phyloP scores from a whole-genome alignment of 2,329 filamentous ascomycete species.

The Penicillium sp. region DNA sequence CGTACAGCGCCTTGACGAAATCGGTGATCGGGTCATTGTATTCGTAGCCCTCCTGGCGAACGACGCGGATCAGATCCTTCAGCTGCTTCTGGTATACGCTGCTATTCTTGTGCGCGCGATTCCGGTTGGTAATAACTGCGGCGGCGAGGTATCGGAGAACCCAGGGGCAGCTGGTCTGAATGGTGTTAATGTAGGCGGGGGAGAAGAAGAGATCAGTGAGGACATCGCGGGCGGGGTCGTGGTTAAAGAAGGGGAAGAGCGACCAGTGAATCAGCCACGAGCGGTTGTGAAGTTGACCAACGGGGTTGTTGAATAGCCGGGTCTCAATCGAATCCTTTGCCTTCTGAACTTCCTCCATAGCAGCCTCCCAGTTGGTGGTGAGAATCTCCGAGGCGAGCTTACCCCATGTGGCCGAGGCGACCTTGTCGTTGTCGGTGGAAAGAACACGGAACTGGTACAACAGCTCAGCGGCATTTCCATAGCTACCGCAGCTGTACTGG shows the following conservation, averaged over 20 bases:
- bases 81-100: slow-evolving; percentile 95
- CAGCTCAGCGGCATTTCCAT: slow-evolving; percentile 84
- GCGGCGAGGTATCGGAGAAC: slow-evolving; percentile 91
- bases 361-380: slow-evolving; percentile 91
- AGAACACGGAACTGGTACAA: slow-evolving; percentile 98
- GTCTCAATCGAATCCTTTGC: slow-evolving; percentile 92
- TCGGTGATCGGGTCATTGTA: slow-evolving; percentile 95
- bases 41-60: slow-evolving; percentile 97
- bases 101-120: slow-evolving; percentile 75
- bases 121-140: slow-evolving; percentile 91
- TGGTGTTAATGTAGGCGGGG: slow-evolving; percentile 97
- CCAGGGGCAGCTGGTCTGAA: slow-evolving; percentile 98
- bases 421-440: slow-evolving; percentile 98
- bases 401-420: slow-evolving; percentile 93
- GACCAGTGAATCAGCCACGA: slow-evolving; percentile 99
- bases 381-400: slow-evolving; percentile 97
- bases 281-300: slow-evolving; percentile 93
- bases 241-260: slow-evolving; percentile 98
- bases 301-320: slow-evolving; percentile 92
- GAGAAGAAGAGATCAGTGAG: slow-evolving; percentile 98
- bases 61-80: slow-evolving; percentile 94
- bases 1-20: slow-evolving; percentile 94
- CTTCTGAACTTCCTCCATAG: slow-evolving; percentile 87
- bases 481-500: slow-evolving; percentile 97
- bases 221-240: slow-evolving; percentile 85